Evolutionary conservation across 768 basidiomycete genomes (phyloP), one percentile per base, ranked within the genome.

Genomic region (Collybiopsis confluens): DNA sequence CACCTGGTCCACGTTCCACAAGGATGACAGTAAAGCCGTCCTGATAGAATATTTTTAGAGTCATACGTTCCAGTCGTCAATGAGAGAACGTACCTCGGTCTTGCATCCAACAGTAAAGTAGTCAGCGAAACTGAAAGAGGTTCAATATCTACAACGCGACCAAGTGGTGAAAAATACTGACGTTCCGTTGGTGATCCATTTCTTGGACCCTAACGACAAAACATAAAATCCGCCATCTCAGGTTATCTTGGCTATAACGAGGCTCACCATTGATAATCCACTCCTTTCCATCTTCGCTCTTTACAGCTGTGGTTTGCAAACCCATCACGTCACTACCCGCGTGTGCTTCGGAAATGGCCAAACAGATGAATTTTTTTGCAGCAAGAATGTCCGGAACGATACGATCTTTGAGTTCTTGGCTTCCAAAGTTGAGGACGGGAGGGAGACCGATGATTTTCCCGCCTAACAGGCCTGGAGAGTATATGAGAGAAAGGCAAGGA

Each of bases 261-360:
- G 50, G 70, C 71, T 71, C 72, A 63, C 80, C 92, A 57, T 87
- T 90, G 59, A 95, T 82, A 36, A 88, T 85, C 82, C 85, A 92
- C 62, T 81, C 69, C 66, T 86, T 86, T 38, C 89, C 91, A 62
- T 94, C 92, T 52, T 83, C 80, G 6, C 81, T 85, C 70, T 89
- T 88, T 52, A 68, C 79, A 0, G 92, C 94, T 3, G 78, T 80
- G 2, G 90, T 91, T 60, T 75, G 76, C 58, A 95, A 64, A 23
- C 91, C 88, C 47, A 76, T 65, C 15, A 94, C 92, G 59, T 96
- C 92, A 58, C 82, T 85, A 49, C 88, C 92, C 2, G 91, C 92
- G 55, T 88, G 90, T 0, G 92, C 91, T 68, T 97, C 93, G 30
- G 88, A 86, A 55, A 95, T 90, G 37, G 93, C 93, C 15, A 95